phyloP scores from a whole-genome alignment of 805 yeast species.

The Maudiozyma serrabonitensis region DNA sequence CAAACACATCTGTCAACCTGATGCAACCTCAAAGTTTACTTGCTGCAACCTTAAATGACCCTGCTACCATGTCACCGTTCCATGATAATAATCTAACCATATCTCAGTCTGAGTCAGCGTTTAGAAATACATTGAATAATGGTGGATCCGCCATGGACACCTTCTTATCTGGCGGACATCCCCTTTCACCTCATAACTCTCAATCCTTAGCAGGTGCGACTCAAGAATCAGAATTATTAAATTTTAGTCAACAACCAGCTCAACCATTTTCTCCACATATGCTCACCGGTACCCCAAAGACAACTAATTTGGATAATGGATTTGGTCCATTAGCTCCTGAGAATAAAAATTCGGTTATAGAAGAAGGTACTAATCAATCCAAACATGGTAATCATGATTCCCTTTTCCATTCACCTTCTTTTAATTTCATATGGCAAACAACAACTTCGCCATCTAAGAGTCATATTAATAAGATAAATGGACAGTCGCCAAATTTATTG shows the following conservation, averaged over 20 bases:
- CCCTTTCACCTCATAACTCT: slow-evolving; percentile 7
- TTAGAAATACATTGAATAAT: background rate
- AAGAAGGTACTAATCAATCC: background rate
- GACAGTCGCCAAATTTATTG: background rate
- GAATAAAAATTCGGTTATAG: background rate
- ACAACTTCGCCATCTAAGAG: slow-evolving; percentile 4
- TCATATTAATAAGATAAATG: background rate
- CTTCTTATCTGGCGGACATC: background rate
- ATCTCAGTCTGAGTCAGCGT: slow-evolving; percentile 2
- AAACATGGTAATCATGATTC: slow-evolving; percentile 4
- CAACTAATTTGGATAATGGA: background rate
- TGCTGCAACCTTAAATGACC: slow-evolving; percentile 11
- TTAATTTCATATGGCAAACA: slow-evolving; percentile 22
- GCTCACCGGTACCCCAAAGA: background rate
- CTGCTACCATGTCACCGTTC: slow-evolving; percentile 4
- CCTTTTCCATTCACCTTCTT: slow-evolving; percentile 17
- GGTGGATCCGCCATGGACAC: background rate
- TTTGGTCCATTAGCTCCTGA: background rate
- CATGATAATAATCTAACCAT: slow-evolving; percentile 1
- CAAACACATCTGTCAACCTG: background rate
- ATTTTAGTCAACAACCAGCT: background rate
- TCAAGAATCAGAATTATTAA: background rate
- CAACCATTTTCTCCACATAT: background rate
- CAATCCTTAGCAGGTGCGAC: slow-evolving; percentile 1
- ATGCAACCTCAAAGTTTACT: slow-evolving; percentile 13